Base-by-base conservation (phyloP, 495 filamentous ascomycete genomes). In the Neurospora discreta region DNA sequence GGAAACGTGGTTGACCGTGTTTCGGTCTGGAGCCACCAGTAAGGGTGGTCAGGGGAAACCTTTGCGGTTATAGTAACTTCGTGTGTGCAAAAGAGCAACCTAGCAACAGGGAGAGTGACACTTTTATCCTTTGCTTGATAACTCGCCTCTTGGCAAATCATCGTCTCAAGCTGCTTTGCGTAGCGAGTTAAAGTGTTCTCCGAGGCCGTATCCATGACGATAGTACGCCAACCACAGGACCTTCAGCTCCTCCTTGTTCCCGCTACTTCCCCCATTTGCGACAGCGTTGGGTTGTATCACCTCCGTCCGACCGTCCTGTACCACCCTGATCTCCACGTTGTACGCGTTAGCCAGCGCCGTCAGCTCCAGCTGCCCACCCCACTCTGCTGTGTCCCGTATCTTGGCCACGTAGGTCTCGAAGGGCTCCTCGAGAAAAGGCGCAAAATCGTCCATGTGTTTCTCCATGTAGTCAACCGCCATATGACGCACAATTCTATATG, bases 131-230 rank as follows among this genome's bases (percentile, higher is more conserved):
- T 65, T 65, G 52, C 3, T 33, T 33, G 52, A 26, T 9, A 65
- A 65, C 26, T 65, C 26, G 52, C 52, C 26, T 65, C 41, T 36
- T 52, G 68, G 69, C 69, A 68, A 39, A 33, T 26, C 60, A 30
- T 41, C 69, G 69, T 75, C 68, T 78, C 73, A 84, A 60, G 72
- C 26, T 42, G 76, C 76, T 81, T 82, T 88, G 73, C 88, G 77
- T 70, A 99, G 82, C 30, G 94, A 97, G 78, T 98, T 99, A 82
- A 98, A 99, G 82, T 99, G 95, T 85, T 98, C 95, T 15, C 95
- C 95, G 20, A 98, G 83, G 3, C 94, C 94, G 83, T 93, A 98
- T 69, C 90, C 89, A 82, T 98, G 94, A 73, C 91, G 85, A 81
- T 98, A 98, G 81, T 98, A 99, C 30, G 93, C 94, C 80, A 99